Evolutionary conservation across 164 flowering plant genomes (phyloP), one percentile per base, ranked within the genome.

Genomic region (Tinospora cordifolia): DNA sequence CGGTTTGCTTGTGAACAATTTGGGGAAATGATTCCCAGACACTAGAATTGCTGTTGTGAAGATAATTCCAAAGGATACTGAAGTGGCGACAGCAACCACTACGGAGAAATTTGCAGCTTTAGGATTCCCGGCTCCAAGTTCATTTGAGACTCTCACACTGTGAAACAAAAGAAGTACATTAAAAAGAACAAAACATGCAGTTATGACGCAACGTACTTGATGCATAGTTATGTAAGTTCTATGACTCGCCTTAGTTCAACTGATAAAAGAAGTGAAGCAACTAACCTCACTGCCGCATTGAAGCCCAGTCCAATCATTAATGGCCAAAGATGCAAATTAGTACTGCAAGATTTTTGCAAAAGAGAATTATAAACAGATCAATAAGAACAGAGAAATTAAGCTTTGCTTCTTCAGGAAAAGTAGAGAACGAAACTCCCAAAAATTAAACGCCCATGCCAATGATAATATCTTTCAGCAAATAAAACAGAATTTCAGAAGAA

Each of bases 111-210:
- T 83, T 63, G 87, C 87, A 3, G 81, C 83, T 71, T 75, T 78
- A 8, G 86, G 81, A 63, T 72, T 65, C 22, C 84, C 77, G 12
- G 86, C 85, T 75, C 90, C 88, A 9, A 87, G 84, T 72, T 85
- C 87, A 69, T 87, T 85, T 4, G 86, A 78, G 25, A 87, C 87
- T 15, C 85, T 62, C 36, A 83, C 85, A 47, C 90, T 86, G 78
- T 69, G 71, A 65, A n/a, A 41, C 68, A 44, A 39, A 64, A 26
- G 14, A 21, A 64, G 13, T 26, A 44, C 54, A 62, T 57, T 40
- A 58, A 10, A 17, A 26, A 17, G 24, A 39, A 30, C 3, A 30
- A 30, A 30, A 30, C 36, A 30, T 30, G 2, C 4, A 2, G 2
- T 30, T 30, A 30, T 30, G 36, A 30, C 36, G 3, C 2, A 30